These are phyloP conservation scores for Brassica rapa DNA, from an alignment of 345 rosid species.

Conservation along the genomic window DNA sequence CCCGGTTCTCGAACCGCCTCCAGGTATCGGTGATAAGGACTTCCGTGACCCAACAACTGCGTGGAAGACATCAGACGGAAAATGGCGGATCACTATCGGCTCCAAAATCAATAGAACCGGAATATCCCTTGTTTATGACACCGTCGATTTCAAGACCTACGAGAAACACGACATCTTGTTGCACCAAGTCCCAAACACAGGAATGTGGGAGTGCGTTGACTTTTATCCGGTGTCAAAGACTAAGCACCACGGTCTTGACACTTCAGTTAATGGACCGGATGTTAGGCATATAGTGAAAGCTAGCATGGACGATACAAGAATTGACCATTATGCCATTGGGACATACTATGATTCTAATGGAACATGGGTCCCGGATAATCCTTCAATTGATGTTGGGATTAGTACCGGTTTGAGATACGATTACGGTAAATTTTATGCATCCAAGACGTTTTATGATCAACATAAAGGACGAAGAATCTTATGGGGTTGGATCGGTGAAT, in stretches of 20 bases:
- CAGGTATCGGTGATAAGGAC: conserved; percentile 57
- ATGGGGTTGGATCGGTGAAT: conserved; percentile 42
- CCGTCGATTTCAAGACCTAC: conserved; percentile 64
- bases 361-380: conserved; percentile 39
- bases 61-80: conserved; percentile 74
- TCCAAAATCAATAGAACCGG: conserved; percentile 76
- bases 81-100: conserved; percentile 80
- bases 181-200: conserved; percentile 73
- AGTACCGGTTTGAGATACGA: conserved; percentile 30
- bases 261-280: conserved; percentile 31
- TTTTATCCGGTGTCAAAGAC: conserved; percentile 37
- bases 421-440: conserved; percentile 41
- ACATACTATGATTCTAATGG: conserved; percentile 18
- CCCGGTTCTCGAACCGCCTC: conserved; percentile 78
- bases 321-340: conserved; percentile 38
- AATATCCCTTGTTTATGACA: conserved; percentile 69
- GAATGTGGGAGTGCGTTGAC: conserved; percentile 81
- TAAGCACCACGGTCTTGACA: conserved; percentile 26
- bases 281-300: conserved; percentile 39
- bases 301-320: conserved; percentile 40
- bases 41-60: conserved; percentile 97
- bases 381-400: conserved; percentile 28
- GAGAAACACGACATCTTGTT: conserved; percentile 39
- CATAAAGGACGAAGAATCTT: conserved; percentile 27
- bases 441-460: conserved; percentile 43